Percentiles rank a stretch among this genome's conserved stretches.
Conservation (phyloP, 1,284 basidiomycete species). For the Cryptococcus sp. region DNA sequence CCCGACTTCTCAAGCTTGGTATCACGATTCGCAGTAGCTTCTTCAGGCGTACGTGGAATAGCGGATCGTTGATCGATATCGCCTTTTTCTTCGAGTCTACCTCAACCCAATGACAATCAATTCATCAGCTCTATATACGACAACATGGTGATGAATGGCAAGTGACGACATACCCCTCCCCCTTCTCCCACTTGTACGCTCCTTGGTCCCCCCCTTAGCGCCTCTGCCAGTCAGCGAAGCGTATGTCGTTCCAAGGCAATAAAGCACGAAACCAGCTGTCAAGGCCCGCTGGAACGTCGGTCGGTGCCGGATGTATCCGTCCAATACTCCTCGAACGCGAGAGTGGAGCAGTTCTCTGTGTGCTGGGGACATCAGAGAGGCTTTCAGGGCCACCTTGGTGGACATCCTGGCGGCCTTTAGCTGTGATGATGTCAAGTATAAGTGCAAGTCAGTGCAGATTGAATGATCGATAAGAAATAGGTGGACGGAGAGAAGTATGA, state of each 20-base stretch:
- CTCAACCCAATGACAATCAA: neutral
- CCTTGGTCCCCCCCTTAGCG: slow-evolving; percentile 15
- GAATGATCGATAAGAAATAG: too few relatives aligned
- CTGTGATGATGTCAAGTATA: too few relatives aligned
- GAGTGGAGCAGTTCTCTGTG: slow-evolving; percentile 12
- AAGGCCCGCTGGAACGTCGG: slow-evolving; percentile 69
- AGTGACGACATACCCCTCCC: slow-evolving; percentile 16
- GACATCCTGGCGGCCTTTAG: too few relatives aligned
- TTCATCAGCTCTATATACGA: neutral
- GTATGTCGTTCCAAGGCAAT: slow-evolving; percentile 43
- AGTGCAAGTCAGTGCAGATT: too few relatives aligned
- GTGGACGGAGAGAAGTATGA: too few relatives aligned
- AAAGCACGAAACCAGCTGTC: slow-evolving; percentile 54
- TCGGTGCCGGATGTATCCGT: slow-evolving; percentile 63
- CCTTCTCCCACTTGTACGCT: slow-evolving; percentile 15
- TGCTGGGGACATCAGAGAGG: neutral
- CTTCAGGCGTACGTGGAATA: slow-evolving; percentile 82
- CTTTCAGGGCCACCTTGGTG: neutral
- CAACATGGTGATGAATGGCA: neutral
- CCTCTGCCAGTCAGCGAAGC: slow-evolving; percentile 36
- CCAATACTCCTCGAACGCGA: slow-evolving; percentile 20
- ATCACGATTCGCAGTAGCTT: slow-evolving; percentile 84
- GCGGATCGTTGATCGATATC: slow-evolving; percentile 68
- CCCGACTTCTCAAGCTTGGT: slow-evolving; percentile 78
- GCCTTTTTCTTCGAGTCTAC: slow-evolving; percentile 15